Evolutionary conservation across 2,329 filamentous ascomycete species (phyloP).

Genomic region (Fusarium tupiense): DNA sequence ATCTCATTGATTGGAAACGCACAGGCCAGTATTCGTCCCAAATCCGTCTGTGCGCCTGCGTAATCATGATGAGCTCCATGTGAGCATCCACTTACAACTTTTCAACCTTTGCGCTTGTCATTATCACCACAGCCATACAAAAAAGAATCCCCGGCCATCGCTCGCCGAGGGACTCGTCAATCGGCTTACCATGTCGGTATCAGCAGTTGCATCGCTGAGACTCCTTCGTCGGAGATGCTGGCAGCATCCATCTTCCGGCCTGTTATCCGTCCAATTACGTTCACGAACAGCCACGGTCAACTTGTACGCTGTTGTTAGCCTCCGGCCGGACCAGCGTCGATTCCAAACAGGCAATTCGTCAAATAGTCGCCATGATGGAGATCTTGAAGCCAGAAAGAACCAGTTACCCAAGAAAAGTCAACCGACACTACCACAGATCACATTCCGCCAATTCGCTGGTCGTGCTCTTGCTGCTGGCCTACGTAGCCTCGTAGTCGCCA

Average conservation of each 20-base stretch:
- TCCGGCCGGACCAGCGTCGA: slow-evolving; percentile 43
- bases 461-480: slow-evolving; percentile 48
- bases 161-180: slow-evolving; percentile 6
- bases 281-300: slow-evolving; percentile 43
- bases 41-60: slow-evolving; percentile 32
- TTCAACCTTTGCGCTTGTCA: slow-evolving; percentile 17
- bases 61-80: slow-evolving; percentile 20
- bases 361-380: slow-evolving; percentile 14
- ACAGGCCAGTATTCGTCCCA: slow-evolving; percentile 31
- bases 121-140: neutral
- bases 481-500: slow-evolving; percentile 47
- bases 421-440: slow-evolving; percentile 41
- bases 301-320: slow-evolving; percentile 45
- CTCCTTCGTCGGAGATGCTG: slow-evolving; percentile 46
- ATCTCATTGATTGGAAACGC: slow-evolving; percentile 24
- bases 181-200: slow-evolving; percentile 46
- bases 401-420: slow-evolving; percentile 40
- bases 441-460: slow-evolving; percentile 45
- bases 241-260: slow-evolving; percentile 41
- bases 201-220: slow-evolving; percentile 48
- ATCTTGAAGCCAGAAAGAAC: slow-evolving; percentile 31
- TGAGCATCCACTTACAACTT: slow-evolving; percentile 21
- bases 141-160: neutral
- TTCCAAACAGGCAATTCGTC: slow-evolving; percentile 41
- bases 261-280: slow-evolving; percentile 48